Conservation (phyloP, 2,329 filamentous ascomycete genomes). For the Pestalotiopsis sp. region DNA sequence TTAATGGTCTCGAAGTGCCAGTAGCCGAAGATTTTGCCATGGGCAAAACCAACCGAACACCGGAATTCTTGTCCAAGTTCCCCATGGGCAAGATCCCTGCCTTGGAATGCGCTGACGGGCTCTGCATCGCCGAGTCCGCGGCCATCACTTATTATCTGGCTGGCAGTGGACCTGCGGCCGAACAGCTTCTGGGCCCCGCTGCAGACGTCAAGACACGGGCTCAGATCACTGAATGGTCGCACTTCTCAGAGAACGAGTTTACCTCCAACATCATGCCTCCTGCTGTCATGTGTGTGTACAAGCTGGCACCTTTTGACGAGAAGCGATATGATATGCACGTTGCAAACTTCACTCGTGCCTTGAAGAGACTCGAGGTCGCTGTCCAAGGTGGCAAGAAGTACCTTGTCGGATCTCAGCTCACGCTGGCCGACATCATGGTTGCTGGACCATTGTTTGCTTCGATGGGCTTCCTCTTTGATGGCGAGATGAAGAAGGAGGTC, state of each 20-base stretch:
- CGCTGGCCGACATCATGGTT: slow-evolving; percentile 40
- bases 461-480: slow-evolving; percentile 32
- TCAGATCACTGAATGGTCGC: slow-evolving; percentile 47
- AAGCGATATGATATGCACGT: slow-evolving; percentile 21
- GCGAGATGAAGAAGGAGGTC: slow-evolving; percentile 35
- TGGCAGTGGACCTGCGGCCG: slow-evolving; percentile 43
- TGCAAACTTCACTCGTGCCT: slow-evolving; percentile 27
- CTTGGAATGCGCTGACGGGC: slow-evolving; percentile 49
- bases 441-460: slow-evolving; percentile 25
- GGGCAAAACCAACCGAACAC: slow-evolving; percentile 42
- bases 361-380: slow-evolving; percentile 31
- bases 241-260: slow-evolving; percentile 41
- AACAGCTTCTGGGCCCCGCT: slow-evolving; percentile 44
- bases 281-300: slow-evolving; percentile 30
- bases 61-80: slow-evolving; percentile 52
- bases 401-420: slow-evolving; percentile 39
- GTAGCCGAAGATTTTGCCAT: slow-evolving; percentile 40
- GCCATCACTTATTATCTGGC: slow-evolving; percentile 52
- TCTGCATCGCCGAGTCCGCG: slow-evolving; percentile 45
- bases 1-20: slow-evolving; percentile 42
- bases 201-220: slow-evolving; percentile 41
- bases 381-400: slow-evolving; percentile 37
- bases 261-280: slow-evolving; percentile 21
- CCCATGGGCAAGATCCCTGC: slow-evolving; percentile 54
- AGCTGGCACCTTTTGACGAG: slow-evolving; percentile 31